Evolutionary conservation across 2,329 filamentous ascomycete genomes (phyloP), one percentile per base, ranked within the genome.

Genomic region (Leptographium procerum): DNA sequence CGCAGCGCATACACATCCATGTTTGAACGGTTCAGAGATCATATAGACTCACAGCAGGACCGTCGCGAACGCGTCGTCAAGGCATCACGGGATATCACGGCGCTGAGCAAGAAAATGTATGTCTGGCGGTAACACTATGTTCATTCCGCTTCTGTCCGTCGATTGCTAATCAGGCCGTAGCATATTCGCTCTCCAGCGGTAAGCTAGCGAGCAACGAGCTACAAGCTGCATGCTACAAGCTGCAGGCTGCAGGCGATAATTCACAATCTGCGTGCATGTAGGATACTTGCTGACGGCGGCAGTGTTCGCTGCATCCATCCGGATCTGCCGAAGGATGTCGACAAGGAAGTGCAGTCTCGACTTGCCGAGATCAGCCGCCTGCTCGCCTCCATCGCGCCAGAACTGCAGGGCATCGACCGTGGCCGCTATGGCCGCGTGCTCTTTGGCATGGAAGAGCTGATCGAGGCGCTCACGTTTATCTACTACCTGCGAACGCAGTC

Each of bases 51-150:
- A 72, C 92, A 97, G 69, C 89, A 99, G 71, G 94, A 97, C 72
- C 86, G 94, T 19, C 82, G 91, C 59, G 91, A 96, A 74, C 83
- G 87, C 57, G 84, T 96, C 65, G 88, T 95, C 68, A 99, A 97
- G 75, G 87, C 86, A 2, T 95, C 89, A 10, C 80, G 92, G 62
- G 94, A 99, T 70, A 88, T 99, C 60, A 99, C 94, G 8, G 91
- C 90, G 0, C 77, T 91, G 57, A 96, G 90, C 73, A 99, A 99
- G 78, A 99, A 97, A 75, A 95, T 97, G 91, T 95, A n/a, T 14
- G 47, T 51, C 6, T 14, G 22, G 14, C 24, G 9, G n/a, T n/a
- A n/a, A n/a, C n/a, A n/a, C n/a, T 4, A 8, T 31, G 36, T 4
- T 22, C 6, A 9, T 5, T 7, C 4, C 9, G 22, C 33, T 13